A percentile compares a stretch with the other conserved stretches of the same genome.
Evolutionary conservation across 441 rosid species (phyloP).

Genomic region (Adansonia gregorii): DNA sequence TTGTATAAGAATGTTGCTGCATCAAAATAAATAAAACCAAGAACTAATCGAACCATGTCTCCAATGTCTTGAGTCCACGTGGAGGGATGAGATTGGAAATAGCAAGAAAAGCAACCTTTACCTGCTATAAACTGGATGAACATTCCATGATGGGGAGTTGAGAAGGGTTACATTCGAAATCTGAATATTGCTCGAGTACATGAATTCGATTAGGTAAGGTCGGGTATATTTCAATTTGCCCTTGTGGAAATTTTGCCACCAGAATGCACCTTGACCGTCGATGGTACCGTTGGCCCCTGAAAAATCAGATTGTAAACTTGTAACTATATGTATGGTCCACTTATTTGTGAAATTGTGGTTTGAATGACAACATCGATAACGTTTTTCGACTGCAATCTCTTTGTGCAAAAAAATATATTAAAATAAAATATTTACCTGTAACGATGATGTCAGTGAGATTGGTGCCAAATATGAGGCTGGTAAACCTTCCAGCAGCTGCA

Average conservation of each 20-base stretch:
- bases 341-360: too few species aligned
- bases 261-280: constrained; percentile 69
- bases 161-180: constrained; percentile 66
- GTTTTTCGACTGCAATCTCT: too few species aligned
- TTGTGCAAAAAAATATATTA: too few species aligned
- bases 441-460: constrained; percentile 67
- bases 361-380: too few species aligned
- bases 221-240: constrained; percentile 67
- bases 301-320: not conserved
- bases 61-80: not conserved
- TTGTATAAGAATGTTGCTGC: constrained; percentile 63
- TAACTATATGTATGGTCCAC: not conserved
- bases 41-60: constrained; percentile 8
- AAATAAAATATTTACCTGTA: constrained; percentile 42
- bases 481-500: constrained; percentile 65
- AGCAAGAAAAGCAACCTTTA: constrained; percentile 12
- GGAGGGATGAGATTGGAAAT: constrained; percentile 5
- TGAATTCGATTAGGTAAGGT: constrained; percentile 65
- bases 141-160: constrained; percentile 70
- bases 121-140: constrained; percentile 79
- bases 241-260: constrained; percentile 75
- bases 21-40: constrained; percentile 3
- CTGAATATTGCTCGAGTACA: constrained; percentile 57
- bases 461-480: constrained; percentile 67
- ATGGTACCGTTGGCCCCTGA: constrained; percentile 68